Base-by-base conservation (phyloP, 148 eudicot species). In the Arbutus unedo region DNA sequence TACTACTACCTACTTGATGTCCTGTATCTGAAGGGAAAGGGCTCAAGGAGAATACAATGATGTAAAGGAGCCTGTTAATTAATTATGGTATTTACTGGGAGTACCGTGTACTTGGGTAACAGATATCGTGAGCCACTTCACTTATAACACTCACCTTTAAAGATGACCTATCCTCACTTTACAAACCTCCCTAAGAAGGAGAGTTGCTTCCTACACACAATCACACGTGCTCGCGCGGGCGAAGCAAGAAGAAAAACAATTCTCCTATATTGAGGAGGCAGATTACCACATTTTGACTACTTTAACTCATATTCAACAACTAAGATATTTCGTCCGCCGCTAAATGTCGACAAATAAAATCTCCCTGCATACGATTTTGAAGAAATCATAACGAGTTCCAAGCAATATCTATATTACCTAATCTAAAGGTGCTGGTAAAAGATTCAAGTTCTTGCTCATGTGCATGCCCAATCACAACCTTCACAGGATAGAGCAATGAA, bases 391-490 rank as follows among this genome's bases (percentile, higher is more conserved):
- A 13, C 44, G n/a, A 4, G 14, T 64, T 43, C 78, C 8, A 81
- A 56, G 41, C 38, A 71, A 74, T 57, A 49, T 41, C 2, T 44
- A 68, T 10, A 81, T 83, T 90, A 90, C 99, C 97, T 84, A 92
- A 84, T 85, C 86, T 90, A 80, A 88, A 89, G 81, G 88, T 84
- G 86, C 89, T 84, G 45, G 92, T 87, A 85, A 91, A 96, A 41
- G 92, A 90, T 88, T 96, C 98, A 92, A 96, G 98, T 88, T 96
- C 99, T 85, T 93, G 97, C 87, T 96, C 99, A 47, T 82, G 90
- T 81, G 90, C 81, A 44, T 88, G 93, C 70, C 96, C 95, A 56
- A 90, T 60, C 78, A 92, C 84, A 74, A 93, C 84, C 90, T 94
- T 94, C 73, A 96, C 93, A n/a, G 98, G 99, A 90, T 94, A 96